Evolutionary conservation across 305 asterid genomes (phyloP), one percentile per base, ranked within the genome.

Genomic region (Rubia balearica): DNA sequence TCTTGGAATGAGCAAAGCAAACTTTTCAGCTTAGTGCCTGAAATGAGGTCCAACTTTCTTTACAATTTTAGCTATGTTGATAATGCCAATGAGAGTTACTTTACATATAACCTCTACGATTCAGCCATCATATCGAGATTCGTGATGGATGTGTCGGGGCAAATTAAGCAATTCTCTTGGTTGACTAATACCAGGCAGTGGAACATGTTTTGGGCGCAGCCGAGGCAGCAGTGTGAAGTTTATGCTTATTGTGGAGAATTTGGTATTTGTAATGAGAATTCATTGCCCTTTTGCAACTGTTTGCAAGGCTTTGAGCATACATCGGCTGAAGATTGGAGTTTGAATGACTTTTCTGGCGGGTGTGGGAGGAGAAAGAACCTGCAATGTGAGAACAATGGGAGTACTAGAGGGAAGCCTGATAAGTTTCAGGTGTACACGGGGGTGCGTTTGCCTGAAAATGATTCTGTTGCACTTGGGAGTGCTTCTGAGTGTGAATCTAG

Each of bases 191-290:
- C 64, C 4, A 65, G 71, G 3, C 21, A 67, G 14, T 90, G 96
- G 96, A 84, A 76, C 65, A 67, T 85, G 82, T 83, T 88, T 64
- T 90, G 88, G 95, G 65, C 83, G 64, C 91, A 85, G 75, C 96
- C 96, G 0, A 78, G 88, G 71, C 74, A 79, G 69, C 90, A 85
- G 42, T 90, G 96, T 63, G 79, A 77, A 68, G 95, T 88, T 60
- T 72, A 83, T 76, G 89, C 90, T 40, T 88, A 59, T 68, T 90
- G 96, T 66, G 95, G 96, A 59, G 76, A 81, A 8, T 86, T 82
- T 74, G 80, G 90, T 60, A 71, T 71, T 36, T 90, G 96, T 71
- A 78, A 77, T 76, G 80, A 79, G 72, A 87, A 79, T 46, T 67
- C 76, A 8, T 30, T 76, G 77, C 89, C 89, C 5, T 81, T 70